Evolutionary conservation across 257 asterid species (phyloP).

Genomic region (Orobanche coerulescens): DNA sequence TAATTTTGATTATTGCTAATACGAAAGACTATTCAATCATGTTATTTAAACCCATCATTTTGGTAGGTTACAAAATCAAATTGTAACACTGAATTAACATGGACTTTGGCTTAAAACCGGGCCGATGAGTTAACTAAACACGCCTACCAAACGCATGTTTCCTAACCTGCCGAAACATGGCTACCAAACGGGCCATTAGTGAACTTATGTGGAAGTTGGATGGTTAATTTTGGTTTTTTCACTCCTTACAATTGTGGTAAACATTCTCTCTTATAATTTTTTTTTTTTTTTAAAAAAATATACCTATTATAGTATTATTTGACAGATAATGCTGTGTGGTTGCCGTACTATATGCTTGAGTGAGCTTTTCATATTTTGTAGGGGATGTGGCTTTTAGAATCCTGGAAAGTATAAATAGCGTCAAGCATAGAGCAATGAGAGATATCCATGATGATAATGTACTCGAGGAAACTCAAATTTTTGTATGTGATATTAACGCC

Average conservation of each 20-base stretch:
- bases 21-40: too few relatives aligned
- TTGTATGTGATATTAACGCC: slow-evolving; percentile 84
- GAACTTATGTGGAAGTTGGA: slow-evolving; percentile 5
- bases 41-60: too few relatives aligned
- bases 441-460: slow-evolving; percentile 52
- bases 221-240: slow-evolving; percentile 5
- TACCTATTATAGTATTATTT: slow-evolving; percentile 2
- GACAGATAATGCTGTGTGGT: slow-evolving; percentile 3
- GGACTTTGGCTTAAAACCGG: too few relatives aligned
- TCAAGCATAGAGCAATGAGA: slow-evolving; percentile 47
- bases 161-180: too few relatives aligned
- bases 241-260: neutral
- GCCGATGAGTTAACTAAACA: too few relatives aligned
- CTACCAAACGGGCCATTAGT: too few relatives aligned
- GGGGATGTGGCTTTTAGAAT: slow-evolving; percentile 98
- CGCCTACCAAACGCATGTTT: too few relatives aligned
- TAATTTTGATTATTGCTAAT: too few relatives aligned
- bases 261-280: neutral
- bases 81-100: too few relatives aligned
- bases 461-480: slow-evolving; percentile 62
- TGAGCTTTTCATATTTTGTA: slow-evolving; percentile 38
- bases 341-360: slow-evolving; percentile 16
- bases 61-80: too few relatives aligned
- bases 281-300: neutral
- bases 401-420: slow-evolving; percentile 48